phyloP scores from a whole-genome alignment of 2,329 filamentous ascomycete genomes.

The Pyricularia grisea region DNA sequence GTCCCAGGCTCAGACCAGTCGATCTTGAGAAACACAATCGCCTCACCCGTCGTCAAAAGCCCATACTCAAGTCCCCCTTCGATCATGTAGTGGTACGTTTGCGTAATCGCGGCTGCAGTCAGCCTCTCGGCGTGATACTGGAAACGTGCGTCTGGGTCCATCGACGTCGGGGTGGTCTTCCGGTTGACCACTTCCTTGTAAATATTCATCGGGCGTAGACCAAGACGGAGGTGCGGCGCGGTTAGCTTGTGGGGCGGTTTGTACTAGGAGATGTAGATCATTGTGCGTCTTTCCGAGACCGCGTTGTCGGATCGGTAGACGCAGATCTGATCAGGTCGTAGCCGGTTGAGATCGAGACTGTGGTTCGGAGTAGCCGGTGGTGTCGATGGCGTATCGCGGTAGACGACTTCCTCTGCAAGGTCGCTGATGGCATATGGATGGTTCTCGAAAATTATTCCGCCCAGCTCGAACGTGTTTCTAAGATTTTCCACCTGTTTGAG shows the following conservation, averaged over 20 bases:
- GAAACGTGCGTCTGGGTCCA: conserved; percentile 20
- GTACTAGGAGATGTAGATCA: no score
- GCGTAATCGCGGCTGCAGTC: conserved; percentile 26
- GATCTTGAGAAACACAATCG: no score
- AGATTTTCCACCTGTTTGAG: conserved; percentile 10
- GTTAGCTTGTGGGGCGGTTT: conserved; percentile 38
- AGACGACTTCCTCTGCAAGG: no score
- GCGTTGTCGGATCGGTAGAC: conserved; percentile 12
- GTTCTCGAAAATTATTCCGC: no score
- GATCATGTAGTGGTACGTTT: not conserved
- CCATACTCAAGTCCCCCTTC: not conserved
- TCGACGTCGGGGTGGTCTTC: conserved; percentile 15
- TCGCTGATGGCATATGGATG: no score
- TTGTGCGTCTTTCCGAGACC: conserved; percentile 8
- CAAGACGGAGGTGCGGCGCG: conserved; percentile 26
- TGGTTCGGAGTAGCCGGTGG: no score
- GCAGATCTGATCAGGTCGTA: conserved; percentile 24
- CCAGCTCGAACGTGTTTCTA: no score
- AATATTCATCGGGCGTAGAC: conserved; percentile 19
- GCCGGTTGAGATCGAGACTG: conserved; percentile 11
- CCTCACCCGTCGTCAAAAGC: no score
- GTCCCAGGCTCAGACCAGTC: no score
- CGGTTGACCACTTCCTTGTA: conserved; percentile 16
- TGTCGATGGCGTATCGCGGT: no score
- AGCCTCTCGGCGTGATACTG: conserved; percentile 25